These are phyloP conservation scores for Saturnispora zaruensis DNA, from an alignment of 805 yeast species.

Conservation along the genomic window DNA sequence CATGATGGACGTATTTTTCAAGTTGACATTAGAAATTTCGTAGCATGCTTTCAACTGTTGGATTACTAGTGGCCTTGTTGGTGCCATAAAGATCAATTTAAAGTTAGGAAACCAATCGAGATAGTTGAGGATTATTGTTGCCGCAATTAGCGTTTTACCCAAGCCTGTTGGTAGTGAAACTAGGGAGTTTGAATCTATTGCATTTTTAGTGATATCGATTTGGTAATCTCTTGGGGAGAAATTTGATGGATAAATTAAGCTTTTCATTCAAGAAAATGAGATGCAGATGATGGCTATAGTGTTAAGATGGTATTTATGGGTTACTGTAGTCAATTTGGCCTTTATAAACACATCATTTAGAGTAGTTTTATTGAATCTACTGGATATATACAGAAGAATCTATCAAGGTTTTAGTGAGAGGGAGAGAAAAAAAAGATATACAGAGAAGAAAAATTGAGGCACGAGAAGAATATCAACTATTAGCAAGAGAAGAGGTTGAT, in stretches of 20 bases:
- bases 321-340: no score
- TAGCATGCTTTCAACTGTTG: conserved; percentile 94
- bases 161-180: conserved; percentile 96
- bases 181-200: conserved; percentile 64
- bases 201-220: conserved; percentile 62
- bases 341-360: neutral
- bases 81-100: conserved; percentile 91
- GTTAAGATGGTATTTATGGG: no score
- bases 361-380: neutral
- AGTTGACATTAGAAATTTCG: conserved; percentile 75
- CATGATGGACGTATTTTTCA: conserved; percentile 68
- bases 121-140: conserved; percentile 86
- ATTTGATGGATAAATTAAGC: conserved; percentile 68
- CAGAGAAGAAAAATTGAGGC: neutral
- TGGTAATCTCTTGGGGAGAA: conserved; percentile 83
- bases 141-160: conserved; percentile 95
- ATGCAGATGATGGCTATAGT: neutral
- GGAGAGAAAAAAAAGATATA: neutral
- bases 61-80: conserved; percentile 91
- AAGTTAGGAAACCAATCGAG: conserved; percentile 74
- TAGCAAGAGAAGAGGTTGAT: neutral
- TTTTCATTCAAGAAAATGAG: neutral
- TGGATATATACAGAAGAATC: no score
- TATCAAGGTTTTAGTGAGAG: no score
- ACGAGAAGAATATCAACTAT: neutral